Conservation (phyloP, 1,284 basidiomycete species). For the Cutaneotrichosporon sp. region DNA sequence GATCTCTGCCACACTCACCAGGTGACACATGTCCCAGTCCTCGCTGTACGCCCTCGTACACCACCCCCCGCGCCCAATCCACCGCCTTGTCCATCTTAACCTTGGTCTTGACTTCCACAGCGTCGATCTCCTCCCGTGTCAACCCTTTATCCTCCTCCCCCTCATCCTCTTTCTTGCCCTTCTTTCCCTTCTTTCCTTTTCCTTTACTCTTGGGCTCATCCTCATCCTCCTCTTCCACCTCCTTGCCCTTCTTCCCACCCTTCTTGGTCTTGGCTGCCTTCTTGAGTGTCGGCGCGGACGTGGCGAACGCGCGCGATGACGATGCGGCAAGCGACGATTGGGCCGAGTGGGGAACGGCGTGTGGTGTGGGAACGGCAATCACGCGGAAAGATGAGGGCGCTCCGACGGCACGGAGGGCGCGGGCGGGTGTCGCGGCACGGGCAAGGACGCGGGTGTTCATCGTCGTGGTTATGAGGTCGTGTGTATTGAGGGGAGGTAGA, state of each 20-base stretch:
- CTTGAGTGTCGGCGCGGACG: constrained; percentile 30
- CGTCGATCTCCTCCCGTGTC: constrained; percentile 13
- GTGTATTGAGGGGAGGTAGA: background rate
- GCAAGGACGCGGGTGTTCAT: constrained; percentile 3
- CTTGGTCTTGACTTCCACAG: constrained; percentile 11
- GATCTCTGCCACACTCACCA: no score
- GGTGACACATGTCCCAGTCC: constrained; percentile 48
- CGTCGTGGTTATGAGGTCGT: background rate
- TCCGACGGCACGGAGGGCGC: constrained; percentile 3
- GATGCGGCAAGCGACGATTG: background rate
- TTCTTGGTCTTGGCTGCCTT: constrained; percentile 29
- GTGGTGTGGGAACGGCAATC: background rate
- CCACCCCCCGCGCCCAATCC: constrained; percentile 44
- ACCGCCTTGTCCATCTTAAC: constrained; percentile 39
- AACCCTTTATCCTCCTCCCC: constrained; percentile 27
- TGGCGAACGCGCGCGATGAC: constrained; percentile 27
- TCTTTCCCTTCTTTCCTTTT: constrained; percentile 12
- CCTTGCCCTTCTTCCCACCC: constrained; percentile 22
- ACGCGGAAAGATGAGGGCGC: constrained; percentile 1
- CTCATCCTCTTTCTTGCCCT: constrained; percentile 27
- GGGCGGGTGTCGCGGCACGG: background rate
- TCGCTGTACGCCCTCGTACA: constrained; percentile 51
- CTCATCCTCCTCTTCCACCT: constrained; percentile 26
- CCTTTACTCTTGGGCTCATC: constrained; percentile 10
- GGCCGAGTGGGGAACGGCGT: background rate